These are phyloP conservation scores for Eutrema heterophyllum DNA, from an alignment of 345 rosid genomes.

Conservation along the genomic window DNA sequence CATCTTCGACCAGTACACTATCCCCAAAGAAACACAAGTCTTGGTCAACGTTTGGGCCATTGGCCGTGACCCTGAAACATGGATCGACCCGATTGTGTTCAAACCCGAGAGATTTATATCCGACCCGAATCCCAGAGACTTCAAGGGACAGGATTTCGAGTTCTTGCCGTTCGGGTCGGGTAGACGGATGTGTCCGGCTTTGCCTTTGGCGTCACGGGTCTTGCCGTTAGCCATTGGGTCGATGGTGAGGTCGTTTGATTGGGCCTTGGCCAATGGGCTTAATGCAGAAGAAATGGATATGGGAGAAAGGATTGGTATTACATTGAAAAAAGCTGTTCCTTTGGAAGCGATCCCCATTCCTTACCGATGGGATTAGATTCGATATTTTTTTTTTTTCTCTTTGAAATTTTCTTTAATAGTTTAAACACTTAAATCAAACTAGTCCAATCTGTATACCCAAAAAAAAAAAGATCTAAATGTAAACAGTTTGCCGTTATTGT, in stretches of 20 bases:
- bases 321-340: constrained; percentile 56
- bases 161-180: constrained; percentile 87
- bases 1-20: constrained; percentile 36
- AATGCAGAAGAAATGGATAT: constrained; percentile 56
- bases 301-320: constrained; percentile 62
- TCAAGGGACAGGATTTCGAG: constrained; percentile 61
- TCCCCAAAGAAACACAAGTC: constrained; percentile 73
- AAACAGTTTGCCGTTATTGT: background rate
- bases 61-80: constrained; percentile 57
- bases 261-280: constrained; percentile 46
- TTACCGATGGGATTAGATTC: constrained; percentile 10
- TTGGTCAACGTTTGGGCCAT: constrained; percentile 68
- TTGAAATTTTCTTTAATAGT: background rate
- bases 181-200: constrained; percentile 77
- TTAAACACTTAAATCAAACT: background rate
- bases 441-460: background rate
- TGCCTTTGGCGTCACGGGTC: constrained; percentile 60
- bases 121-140: constrained; percentile 37
- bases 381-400: background rate
- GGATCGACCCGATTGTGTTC: constrained; percentile 52
- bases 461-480: background rate
- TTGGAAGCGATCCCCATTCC: constrained; percentile 55
- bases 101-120: constrained; percentile 67
- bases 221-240: constrained; percentile 67
- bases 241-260: constrained; percentile 51